Base-by-base conservation (phyloP, 2,329 filamentous ascomycete genomes). In the Xylariaceae sp. region DNA sequence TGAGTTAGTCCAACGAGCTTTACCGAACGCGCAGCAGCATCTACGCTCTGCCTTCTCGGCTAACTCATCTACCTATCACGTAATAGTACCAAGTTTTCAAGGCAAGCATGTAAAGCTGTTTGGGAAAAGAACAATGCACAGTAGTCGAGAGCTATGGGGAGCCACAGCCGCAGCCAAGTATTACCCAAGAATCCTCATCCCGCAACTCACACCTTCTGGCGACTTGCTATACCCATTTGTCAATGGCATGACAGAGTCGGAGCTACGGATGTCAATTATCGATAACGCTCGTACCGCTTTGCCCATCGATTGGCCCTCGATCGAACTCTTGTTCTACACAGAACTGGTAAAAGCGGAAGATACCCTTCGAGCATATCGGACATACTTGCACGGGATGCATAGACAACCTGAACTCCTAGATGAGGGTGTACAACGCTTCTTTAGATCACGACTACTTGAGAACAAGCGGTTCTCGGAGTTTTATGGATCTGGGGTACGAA, bases 311-410 rank as follows among this genome's bases (percentile, higher is more conserved):
- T 33, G n/a, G 17, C 22, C 18, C 6, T 11, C 34, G 6, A 12
- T 40, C 2, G 51, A 52, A 34, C 22, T 13, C 4, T 11, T 59
- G 13, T 17, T 58, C 3, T 44, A 59, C n/a, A n/a, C 41, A 1
- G 57, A 58, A 17, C 17, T 58, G 11, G 55, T 54, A 9, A 50
- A 50, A 16, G 48, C 53, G 3, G 55, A 56, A 16, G 46, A 54
- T 17, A 52, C 45, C 3, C 57, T 59, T 14, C 45, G 53, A n/a
- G 46, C 44, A 2, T 56, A 59, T 7, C 36, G 46, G 12, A 49
- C 38, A 10, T 45, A 45, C n/a, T 34, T 59, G 9, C 34, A 42
- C 5, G n/a, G 47, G 12, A 28, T 16, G n/a, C 17, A 5, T 6
- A 45, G 31, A 11, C 5, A 3, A 5, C 1, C 48, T 7, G 13